Base-by-base conservation (phyloP, 2,329 filamentous ascomycete genomes). In the Diaporthe sp. region DNA sequence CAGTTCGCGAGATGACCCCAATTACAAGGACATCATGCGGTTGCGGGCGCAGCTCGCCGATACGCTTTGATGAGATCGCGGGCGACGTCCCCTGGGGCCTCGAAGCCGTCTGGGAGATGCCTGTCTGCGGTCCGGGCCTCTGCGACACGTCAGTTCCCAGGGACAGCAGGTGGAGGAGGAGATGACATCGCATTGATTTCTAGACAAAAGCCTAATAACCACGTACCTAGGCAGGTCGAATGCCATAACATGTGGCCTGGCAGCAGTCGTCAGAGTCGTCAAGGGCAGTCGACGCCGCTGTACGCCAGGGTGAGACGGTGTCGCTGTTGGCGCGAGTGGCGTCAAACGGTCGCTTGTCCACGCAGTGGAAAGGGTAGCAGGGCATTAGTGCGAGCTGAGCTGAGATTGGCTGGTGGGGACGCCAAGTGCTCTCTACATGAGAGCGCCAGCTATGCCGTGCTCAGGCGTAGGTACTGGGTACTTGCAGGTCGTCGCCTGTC, bases 31-130 rank as follows among this genome's bases (percentile, higher is more conserved):
- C 64, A 68, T 68, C n/a, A 54, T 40, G 47, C 64, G 64, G 64
- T 68, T n/a, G 47, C 45, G 64, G 64, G 64, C 64, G 64, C 64
- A 54, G 33, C 30, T 28, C 4, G n/a, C 64, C 47, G 64, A 54
- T 54, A 68, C 64, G 64, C 47, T 68, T 68, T 68, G 64, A 52
- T 67, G 64, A 68, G 64, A 68, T 68, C 47, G 64, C 45, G 45
- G 47, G 45, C 47, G 47, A 68, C 47, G 47, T 68, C 30, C 30
- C 33, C 45, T 52, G 64, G 22, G 60, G 28, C 60, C 15, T 47
- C 28, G 45, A 9, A n/a, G 64, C 45, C 64, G 64, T 25, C 61
- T 68, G 64, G 64, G 64, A 68, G 35, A 68, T 68, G 64, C 64
- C 64, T 68, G 64, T 35, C 33, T 68, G 64, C 64, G 64, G 33